A percentile compares a stretch with the other conserved stretches of the same genome.
phyloP scores from a whole-genome alignment of 352 stramenopile genomes.

The Globisporangium recalcitrans region DNA sequence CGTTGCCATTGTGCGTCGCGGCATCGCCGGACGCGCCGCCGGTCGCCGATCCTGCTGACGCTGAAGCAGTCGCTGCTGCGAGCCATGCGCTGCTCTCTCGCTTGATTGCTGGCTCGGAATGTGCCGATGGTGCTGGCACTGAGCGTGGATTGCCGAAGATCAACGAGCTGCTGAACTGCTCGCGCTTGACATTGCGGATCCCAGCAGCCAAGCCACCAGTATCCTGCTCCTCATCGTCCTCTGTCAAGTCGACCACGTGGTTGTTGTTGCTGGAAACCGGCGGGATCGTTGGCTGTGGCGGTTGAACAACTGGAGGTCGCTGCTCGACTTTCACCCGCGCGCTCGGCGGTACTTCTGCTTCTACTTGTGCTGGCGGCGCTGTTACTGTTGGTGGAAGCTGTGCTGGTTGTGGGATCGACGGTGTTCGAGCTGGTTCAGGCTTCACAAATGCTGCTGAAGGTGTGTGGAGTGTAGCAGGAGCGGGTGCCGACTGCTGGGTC shows the following conservation, averaged over 20 bases:
- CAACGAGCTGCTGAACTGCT: constrained; percentile 7
- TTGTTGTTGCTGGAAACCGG: neutral
- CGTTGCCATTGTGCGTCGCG: neutral
- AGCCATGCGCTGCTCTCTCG: constrained; percentile 13
- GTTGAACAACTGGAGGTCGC: neutral
- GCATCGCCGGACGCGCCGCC: neutral
- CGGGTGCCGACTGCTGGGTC: constrained; percentile 14
- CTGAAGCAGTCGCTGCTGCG: constrained; percentile 5
- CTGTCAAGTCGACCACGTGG: constrained; percentile 28
- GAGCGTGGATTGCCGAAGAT: neutral
- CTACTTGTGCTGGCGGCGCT: neutral
- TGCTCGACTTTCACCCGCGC: neutral
- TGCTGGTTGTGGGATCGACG: neutral
- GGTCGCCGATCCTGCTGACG: neutral
- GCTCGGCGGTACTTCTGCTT: neutral
- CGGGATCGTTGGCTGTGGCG: neutral
- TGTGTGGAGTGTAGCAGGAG: constrained; percentile 17
- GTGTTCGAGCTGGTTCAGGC: neutral
- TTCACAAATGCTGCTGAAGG: neutral
- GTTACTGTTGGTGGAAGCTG: neutral
- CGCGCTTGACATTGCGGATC: constrained; percentile 9
- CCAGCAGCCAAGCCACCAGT: neutral
- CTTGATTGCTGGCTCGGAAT: constrained; percentile 3
- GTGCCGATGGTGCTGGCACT: neutral
- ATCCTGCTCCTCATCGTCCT: constrained; percentile 16